Evolutionary conservation across 2,329 filamentous ascomycete genomes (phyloP), one percentile per base, ranked within the genome.

Genomic region (Epichloe glyceriae): DNA sequence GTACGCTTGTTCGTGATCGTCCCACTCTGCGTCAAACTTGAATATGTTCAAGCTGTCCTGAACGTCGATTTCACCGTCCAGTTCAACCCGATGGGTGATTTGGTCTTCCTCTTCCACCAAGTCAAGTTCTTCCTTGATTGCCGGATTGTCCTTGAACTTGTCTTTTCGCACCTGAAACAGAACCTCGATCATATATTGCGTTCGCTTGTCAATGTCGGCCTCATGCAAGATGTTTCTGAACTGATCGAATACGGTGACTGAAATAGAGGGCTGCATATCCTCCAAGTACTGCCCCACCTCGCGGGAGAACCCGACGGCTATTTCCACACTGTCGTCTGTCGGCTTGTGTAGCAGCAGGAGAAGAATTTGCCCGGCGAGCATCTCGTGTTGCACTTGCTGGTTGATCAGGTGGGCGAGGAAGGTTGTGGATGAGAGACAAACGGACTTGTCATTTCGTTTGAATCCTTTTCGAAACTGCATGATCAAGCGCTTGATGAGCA

Each of bases 141-240:
- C 84, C 17, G 85, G 88, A 61, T 97, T 89, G 61, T 97, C 89
- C 72, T 95, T 95, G 74, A 95, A 98, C 61, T 86, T 86, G 69
- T 97, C 91, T 69, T 96, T 95, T 56, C 93, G 81, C 51, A 96
- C 85, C 70, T 98, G 90, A 66, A 98, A 98, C 42, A 98, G 71
- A 5, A 97, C 93, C 67, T 98, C 93, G 52, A 98, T 91, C 87
- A 95, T 95, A 69, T 97, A 98, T 70, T 98, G 93, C n/a, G 91
- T 90, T 56, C 93, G 80, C 74, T 95, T 96, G 64, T 97, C 91
- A 65, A 98, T 95, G 62, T 93, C 90, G 43, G 89, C 89, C 67
- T 98, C 93, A 70, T 98, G 91, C 8, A 98, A 73, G 56, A 97
- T 96, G 60, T 85, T 91, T 59, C 93, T 76, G 73, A 98, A 95